Evolutionary conservation across 2,329 filamentous ascomycete species (phyloP), one percentile per base, ranked within the genome.

Genomic region (Tolypocladium ovalisporum): DNA sequence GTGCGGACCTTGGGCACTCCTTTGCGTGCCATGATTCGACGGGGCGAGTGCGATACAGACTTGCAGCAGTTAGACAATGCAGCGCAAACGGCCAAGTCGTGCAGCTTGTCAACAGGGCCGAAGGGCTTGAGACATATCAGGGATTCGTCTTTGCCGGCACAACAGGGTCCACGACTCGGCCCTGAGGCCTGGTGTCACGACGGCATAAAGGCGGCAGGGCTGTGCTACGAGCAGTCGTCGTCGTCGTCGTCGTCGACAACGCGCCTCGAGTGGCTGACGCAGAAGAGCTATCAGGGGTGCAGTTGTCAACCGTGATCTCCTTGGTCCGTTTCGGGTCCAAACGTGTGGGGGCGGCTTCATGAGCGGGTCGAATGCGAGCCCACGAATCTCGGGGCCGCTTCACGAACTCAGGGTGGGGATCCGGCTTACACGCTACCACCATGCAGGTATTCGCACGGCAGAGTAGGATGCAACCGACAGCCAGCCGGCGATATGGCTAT

Each of bases 1-100:
- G 75, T 76, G 57, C 71, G 69, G 54, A 75, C 73, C 62, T 76
- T 76, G 36, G 63, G 60, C 17, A 59, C 54, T 13, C 67, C 66
- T 49, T 55, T 59, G 32, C 66, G 65, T 22, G 63, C 24, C 66
- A 68, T 68, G 27, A 13, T 52, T 7, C 22, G 44, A 9, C 8
- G n/a, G n/a, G n/a, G n/a, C n/a, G 19, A 40, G 19, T 22, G n/a
- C 13, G 39, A 42, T 42, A n/a, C n/a, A n/a, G n/a, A n/a, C n/a
- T n/a, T n/a, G n/a, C n/a, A n/a, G n/a, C n/a, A n/a, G n/a, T 40
- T 17, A n/a, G 19, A 10, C 19, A 24, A 13, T 3, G 9, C n/a
- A 22, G 8, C 22, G 7, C 4, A 40, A n/a, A 8, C 13, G 6
- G 13, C 13, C 36, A 37, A 13, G 36, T 37, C 13, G 5, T 12